phyloP scores from a whole-genome alignment of 2,329 filamentous ascomycete genomes.

The Venturia asperata region DNA sequence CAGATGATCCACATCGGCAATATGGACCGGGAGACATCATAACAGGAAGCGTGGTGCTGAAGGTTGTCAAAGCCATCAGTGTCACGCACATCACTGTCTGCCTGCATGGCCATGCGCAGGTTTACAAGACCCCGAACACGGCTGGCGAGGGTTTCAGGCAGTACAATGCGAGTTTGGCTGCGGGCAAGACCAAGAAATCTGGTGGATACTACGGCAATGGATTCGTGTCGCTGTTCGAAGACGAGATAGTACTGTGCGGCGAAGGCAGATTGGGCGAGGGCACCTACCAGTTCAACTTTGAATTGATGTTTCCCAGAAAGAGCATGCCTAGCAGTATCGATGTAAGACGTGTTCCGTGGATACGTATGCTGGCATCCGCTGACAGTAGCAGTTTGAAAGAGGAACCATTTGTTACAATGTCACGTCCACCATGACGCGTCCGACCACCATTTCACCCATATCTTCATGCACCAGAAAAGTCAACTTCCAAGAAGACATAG shows the following conservation, averaged over 20 bases:
- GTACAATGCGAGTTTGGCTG: conserved; percentile 43
- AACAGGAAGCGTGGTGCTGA: conserved; percentile 63
- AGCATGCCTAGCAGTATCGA: conserved; percentile 87
- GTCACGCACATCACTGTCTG: conserved; percentile 75
- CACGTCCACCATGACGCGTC: conserved; percentile 80
- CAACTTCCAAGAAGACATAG: conserved; percentile 71
- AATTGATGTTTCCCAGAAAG: conserved; percentile 61
- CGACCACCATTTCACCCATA: conserved; percentile 75
- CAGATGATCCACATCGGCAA: conserved; percentile 69
- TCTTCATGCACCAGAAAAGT: conserved; percentile 75
- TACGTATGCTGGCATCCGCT: conserved; percentile 15
- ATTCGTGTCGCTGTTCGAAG: conserved; percentile 73
- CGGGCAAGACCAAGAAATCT: conserved; percentile 41
- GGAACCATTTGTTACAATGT: conserved; percentile 89
- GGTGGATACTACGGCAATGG: conserved; percentile 65
- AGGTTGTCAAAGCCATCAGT: conserved; percentile 64
- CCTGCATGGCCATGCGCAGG: conserved; percentile 71
- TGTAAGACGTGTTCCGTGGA: conserved; percentile 48
- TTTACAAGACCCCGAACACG: conserved; percentile 63
- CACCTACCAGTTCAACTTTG: conserved; percentile 72
- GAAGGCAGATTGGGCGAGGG: conserved; percentile 68
- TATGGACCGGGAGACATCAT: conserved; percentile 71
- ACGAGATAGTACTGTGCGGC: conserved; percentile 72
- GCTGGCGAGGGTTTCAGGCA: conserved; percentile 47
- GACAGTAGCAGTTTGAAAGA: conserved; percentile 71